Percentiles rank a stretch among this genome's conserved stretches.
These are phyloP conservation scores for Tolypocladium tundrense DNA, from an alignment of 2,329 filamentous ascomycete species.

Conservation along the genomic window DNA sequence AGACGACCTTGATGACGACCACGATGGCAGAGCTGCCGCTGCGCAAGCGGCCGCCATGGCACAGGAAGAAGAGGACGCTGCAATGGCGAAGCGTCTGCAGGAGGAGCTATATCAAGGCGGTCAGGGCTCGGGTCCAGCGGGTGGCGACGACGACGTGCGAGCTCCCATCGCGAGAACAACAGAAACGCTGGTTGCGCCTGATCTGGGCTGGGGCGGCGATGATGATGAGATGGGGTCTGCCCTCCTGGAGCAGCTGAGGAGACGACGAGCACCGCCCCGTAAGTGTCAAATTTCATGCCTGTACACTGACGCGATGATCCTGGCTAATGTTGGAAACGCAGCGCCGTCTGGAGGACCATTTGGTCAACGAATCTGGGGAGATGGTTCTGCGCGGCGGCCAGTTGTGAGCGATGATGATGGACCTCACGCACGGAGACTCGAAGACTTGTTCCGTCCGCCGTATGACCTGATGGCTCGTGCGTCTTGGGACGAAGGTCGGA, in stretches of 20 bases:
- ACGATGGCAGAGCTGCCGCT: slow-evolving; percentile 29
- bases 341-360: slow-evolving; percentile 22
- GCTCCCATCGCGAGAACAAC: slow-evolving; percentile 87
- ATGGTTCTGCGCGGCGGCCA: slow-evolving; percentile 10
- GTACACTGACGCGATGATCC: neutral
- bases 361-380: slow-evolving; percentile 27
- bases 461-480: slow-evolving; percentile 77
- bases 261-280: slow-evolving; percentile 24
- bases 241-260: slow-evolving; percentile 55
- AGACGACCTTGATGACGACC: slow-evolving; percentile 23
- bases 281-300: slow-evolving; percentile 6
- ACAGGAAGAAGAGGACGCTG: slow-evolving; percentile 78
- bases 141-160: slow-evolving; percentile 53
- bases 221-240: slow-evolving; percentile 43
- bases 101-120: slow-evolving; percentile 71
- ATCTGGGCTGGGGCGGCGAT: slow-evolving; percentile 31
- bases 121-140: slow-evolving; percentile 26
- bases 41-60: slow-evolving; percentile 32
- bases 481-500: slow-evolving; percentile 74
- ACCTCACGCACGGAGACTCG: slow-evolving; percentile 66
- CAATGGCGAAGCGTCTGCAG: slow-evolving; percentile 83
- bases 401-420: slow-evolving; percentile 32
- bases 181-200: slow-evolving; percentile 77
- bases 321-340: neutral
- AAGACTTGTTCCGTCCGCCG: slow-evolving; percentile 85